Conservation (phyloP, 805 yeast genomes). For the Suhomyces kilbournensis region DNA sequence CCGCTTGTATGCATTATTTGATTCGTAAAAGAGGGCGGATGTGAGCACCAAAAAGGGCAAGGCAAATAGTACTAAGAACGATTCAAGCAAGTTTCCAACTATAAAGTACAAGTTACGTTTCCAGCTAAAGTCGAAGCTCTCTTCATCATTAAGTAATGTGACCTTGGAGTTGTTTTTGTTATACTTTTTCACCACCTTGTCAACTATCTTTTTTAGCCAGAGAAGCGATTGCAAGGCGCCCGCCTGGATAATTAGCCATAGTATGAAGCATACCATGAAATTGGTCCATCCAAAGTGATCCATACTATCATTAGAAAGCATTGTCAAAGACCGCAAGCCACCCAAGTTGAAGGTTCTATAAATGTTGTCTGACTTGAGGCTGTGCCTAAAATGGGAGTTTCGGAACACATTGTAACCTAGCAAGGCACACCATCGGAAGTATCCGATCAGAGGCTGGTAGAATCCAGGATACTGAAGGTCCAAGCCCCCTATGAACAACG, state of each 20-base stretch:
- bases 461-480: conserved; percentile 60
- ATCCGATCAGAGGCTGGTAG: conserved; percentile 52
- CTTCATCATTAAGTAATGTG: conserved; percentile 4
- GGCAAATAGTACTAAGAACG: conserved; percentile 34
- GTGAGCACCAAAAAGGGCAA: conserved; percentile 45
- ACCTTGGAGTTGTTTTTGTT: conserved; percentile 3
- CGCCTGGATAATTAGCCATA: conserved; percentile 26
- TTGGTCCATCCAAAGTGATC: conserved; percentile 39
- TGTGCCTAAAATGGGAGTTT: conserved; percentile 6
- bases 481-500: conserved; percentile 54
- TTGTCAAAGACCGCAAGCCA: conserved; percentile 40
- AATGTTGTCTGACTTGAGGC: conserved; percentile 28
- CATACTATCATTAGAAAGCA: conserved; percentile 22
- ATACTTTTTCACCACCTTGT: conserved; percentile 2
- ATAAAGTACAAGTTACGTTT: conserved; percentile 21
- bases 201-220: conserved; percentile 13
- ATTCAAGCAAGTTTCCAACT: conserved; percentile 32
- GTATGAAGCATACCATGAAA: conserved; percentile 35
- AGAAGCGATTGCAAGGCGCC: conserved; percentile 20
- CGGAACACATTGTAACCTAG: conserved; percentile 30
- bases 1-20: conserved; percentile 14
- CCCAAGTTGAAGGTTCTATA: conserved; percentile 40
- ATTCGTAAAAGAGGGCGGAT: conserved; percentile 26
- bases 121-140: conserved; percentile 8
- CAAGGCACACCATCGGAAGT: conserved; percentile 56